Evolutionary conservation across 1,139 yeast genomes (phyloP), one percentile per base, ranked within the genome.

Genomic region (Debaryomyces sp.): DNA sequence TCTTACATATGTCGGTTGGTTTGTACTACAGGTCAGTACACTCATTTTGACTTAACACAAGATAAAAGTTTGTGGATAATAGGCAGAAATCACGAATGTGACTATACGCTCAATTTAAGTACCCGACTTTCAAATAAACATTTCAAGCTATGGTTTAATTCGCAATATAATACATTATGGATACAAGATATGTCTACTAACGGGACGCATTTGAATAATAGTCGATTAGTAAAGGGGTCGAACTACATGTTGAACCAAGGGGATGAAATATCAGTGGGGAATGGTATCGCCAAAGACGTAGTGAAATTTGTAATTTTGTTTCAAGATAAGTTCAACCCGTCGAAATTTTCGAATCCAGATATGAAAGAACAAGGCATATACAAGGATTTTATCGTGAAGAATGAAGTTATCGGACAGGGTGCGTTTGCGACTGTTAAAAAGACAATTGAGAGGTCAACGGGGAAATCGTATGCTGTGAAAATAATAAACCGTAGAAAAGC

Each of bases 401-500:
- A 84, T 62, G 96, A 88, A 58, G 84, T 89, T 5, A 87, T 94
- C 2, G 99, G 99, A 1, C 95, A 89, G 58, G 99, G 99, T 7
- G 98, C 98, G 5, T 94, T 94, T 77, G 98, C 98, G 4, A 87
- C 92, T 1, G 99, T 94, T 18, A 87, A 90, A 57, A 89, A 89
- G 63, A 97, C 96, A 2, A 83, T 92, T 0, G 95, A 91, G 59
- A 77, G 97, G 50, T 68, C 83, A 6, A 85, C 96, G 0, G 97
- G 98, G 9, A 82, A 86, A 55, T 79, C 91, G 2, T 91, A 75
- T 64, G 99, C 99, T 0, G 96, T 90, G 23, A 94, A 94, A 63
- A 89, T 94, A 54, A 91, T 94, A 42, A 85, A 87, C 53, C 84
- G 92, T 61, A 76, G 90, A 50, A 89, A 89, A 60, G 87, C 95